Evolutionary conservation across 768 basidiomycete species (phyloP), one percentile per base, ranked within the genome.

Genomic region (Rhodotorula graminis): DNA sequence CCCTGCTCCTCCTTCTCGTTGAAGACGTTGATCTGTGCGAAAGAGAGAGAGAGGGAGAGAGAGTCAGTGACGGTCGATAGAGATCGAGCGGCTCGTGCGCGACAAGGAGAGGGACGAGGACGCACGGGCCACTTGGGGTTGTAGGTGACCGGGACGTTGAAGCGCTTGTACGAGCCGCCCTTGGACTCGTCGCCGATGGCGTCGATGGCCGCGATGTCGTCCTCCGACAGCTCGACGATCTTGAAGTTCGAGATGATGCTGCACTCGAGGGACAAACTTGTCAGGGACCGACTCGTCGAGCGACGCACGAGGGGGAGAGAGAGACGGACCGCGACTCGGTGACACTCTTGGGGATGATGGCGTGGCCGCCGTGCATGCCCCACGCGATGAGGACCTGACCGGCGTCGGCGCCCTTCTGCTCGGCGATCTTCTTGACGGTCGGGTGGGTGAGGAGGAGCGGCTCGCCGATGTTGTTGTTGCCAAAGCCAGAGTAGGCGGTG

Each of bases 211-310:
- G 87, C 85, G 66, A 90, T 82, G 65, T 90, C 89, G 64, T 86
- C 86, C 25, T 85, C 82, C 15, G 84, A 83, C 62, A 90, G 83
- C 78, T 89, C 86, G 71, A 90, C 80, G 72, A 90, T 77, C 64
- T 83, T 86, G 59, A 82, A 78, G 82, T 91, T 91, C 70, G 81
- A 85, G 50, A 52, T 52, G 50, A 52, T 52, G 50, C 50, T 52
- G 50, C 44, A 12, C 6, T 6, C 10, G 50, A 16, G 60, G 81
- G 78, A 91, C 88, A 29, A 90, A 87, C 61, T 83, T 80, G 65
- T 85, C 83, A 21, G 87, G 90, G 52, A 91, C 89, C 14, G 88
- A 90, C 83, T 92, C 92, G 46, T 89, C 84, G 62, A 92, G 25
- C 25, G 25, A 25, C 10, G 25, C 44, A 14, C 44, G 11, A 46